Conservation (phyloP, 1,284 basidiomycete genomes). For the Omphalotus olearius region DNA sequence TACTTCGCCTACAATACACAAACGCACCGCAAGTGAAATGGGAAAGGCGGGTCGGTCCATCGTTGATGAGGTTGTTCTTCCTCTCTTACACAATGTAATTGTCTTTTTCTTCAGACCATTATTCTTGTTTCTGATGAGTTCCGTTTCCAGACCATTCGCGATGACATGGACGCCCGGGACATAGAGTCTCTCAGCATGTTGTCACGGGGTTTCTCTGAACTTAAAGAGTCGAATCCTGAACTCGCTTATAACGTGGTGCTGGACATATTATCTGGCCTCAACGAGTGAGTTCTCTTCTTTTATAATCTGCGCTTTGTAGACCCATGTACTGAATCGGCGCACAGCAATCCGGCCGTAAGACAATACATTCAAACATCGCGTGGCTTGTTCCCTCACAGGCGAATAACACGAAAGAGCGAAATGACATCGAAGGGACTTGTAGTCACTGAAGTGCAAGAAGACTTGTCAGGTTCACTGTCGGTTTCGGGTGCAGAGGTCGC, state of each 20-base stretch:
- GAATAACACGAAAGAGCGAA: conserved; percentile 73
- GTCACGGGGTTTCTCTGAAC: conserved; percentile 81
- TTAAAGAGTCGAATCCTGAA: conserved; percentile 77
- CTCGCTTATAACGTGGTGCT: conserved; percentile 84
- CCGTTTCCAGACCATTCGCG: conserved; percentile 57
- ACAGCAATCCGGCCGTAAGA: conserved; percentile 67
- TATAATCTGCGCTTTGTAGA: neutral
- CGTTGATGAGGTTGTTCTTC: conserved; percentile 79
- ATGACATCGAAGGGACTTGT: conserved; percentile 78
- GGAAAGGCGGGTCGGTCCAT: conserved; percentile 67
- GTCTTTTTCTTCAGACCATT: conserved; percentile 1
- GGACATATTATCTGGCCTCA: conserved; percentile 87
- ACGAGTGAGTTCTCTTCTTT: conserved; percentile 59
- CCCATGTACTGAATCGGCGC: conserved; percentile 13
- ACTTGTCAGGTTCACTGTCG: conserved; percentile 47
- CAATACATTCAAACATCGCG: conserved; percentile 76
- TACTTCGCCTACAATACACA: conserved; percentile 44
- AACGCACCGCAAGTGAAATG: conserved; percentile 48
- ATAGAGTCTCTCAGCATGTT: conserved; percentile 90
- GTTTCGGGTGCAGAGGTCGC: neutral
- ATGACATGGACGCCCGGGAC: conserved; percentile 84
- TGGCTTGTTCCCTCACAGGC: conserved; percentile 71
- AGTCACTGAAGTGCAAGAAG: conserved; percentile 74
- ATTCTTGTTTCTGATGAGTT: neutral
- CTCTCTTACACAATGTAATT: conserved; percentile 65